Conservation (phyloP, 768 basidiomycete genomes). For the Mycena leptocephala region DNA sequence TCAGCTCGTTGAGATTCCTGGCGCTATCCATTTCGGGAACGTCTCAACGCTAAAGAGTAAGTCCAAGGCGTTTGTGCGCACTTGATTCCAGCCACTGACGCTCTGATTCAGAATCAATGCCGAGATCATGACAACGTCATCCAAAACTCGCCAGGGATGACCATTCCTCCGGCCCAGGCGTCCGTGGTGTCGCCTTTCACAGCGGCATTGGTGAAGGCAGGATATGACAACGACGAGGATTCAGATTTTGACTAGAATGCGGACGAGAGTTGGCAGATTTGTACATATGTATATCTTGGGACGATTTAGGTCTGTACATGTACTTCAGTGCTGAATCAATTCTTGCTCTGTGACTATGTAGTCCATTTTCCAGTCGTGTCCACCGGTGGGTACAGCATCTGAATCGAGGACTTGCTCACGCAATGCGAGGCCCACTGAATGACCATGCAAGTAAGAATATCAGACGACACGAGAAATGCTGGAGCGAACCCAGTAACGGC, state of each 20-base stretch:
- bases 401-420: slow-evolving; percentile 73
- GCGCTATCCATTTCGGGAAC: slow-evolving; percentile 40
- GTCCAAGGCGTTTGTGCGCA: neutral
- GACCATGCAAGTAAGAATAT: slow-evolving; percentile 30
- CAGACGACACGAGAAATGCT: slow-evolving; percentile 15
- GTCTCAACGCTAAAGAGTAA: slow-evolving; percentile 36
- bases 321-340: slow-evolving; percentile 29
- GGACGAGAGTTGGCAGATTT: neutral
- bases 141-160: slow-evolving; percentile 23
- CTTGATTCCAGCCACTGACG: neutral
- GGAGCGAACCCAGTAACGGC: slow-evolving; percentile 72
- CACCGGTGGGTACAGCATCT: slow-evolving; percentile 67
- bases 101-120: slow-evolving; percentile 10
- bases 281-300: neutral
- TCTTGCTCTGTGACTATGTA: slow-evolving; percentile 68
- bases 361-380: slow-evolving; percentile 78
- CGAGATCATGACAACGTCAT: slow-evolving; percentile 26
- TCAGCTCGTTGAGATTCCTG: slow-evolving; percentile 28
- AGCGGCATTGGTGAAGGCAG: slow-evolving; percentile 29
- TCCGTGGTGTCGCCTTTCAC: slow-evolving; percentile 33
- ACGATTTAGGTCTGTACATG: neutral
- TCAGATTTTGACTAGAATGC: slow-evolving; percentile 18
- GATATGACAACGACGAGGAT: slow-evolving; percentile 30
- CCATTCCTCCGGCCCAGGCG: slow-evolving; percentile 23
- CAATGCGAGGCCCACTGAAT: slow-evolving; percentile 75